phyloP scores from a whole-genome alignment of 257 asterid genomes.

The Solanum dulcamara region DNA sequence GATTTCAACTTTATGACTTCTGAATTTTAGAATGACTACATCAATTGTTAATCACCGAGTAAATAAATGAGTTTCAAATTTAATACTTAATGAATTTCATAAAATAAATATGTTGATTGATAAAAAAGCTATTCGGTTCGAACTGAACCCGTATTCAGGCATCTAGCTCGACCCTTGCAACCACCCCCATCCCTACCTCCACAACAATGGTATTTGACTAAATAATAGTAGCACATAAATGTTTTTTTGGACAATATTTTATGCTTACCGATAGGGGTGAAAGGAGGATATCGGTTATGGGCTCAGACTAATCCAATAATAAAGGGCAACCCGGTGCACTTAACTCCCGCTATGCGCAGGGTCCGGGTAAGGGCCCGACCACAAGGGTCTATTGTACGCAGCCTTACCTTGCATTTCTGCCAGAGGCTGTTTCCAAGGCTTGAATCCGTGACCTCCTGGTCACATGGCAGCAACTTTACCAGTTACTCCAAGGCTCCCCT shows the following conservation, averaged over 20 bases:
- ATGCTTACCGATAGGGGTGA: neutral
- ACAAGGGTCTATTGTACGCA: no score
- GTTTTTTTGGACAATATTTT: neutral
- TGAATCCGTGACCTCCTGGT: no score
- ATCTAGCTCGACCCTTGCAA: neutral
- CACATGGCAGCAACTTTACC: no score
- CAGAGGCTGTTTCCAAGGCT: no score
- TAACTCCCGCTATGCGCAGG: no score
- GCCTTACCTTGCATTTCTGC: no score
- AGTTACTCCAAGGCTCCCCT: no score
- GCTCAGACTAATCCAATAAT: neutral
- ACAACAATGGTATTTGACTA: neutral
- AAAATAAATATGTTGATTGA: neutral
- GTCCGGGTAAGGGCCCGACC: no score
- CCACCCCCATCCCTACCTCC: neutral
- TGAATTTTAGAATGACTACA: neutral
- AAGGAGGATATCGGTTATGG: neutral
- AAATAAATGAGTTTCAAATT: neutral
- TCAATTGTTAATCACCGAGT: neutral
- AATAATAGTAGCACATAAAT: no score
- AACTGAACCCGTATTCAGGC: neutral
- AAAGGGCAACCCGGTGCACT: no score
- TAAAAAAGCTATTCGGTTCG: neutral
- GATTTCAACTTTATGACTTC: neutral
- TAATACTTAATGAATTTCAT: neutral